Evolutionary conservation across 2,329 filamentous ascomycete genomes (phyloP), one percentile per base, ranked within the genome.

Genomic region (Lithohypha guttulata): DNA sequence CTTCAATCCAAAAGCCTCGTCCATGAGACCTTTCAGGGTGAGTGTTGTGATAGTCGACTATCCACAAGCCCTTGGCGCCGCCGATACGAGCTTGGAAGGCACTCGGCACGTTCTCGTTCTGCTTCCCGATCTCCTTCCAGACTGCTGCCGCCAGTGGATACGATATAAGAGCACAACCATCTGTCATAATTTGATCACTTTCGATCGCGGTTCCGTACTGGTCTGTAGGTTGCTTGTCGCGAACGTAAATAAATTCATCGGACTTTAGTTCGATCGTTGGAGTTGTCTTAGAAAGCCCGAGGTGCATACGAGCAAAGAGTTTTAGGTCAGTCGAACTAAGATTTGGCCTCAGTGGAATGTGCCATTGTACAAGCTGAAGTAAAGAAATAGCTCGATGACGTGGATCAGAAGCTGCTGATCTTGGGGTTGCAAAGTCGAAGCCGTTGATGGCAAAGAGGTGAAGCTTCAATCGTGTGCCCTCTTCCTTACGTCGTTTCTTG

Each of bases 1-100:
- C 66, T 29, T 73, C 58, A 15, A 79, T 72, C 70, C 72, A 76
- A 7, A 64, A 55, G 2, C 56, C 54, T 15, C 59, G 51, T 9
- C 63, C 53, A 1, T 48, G 48, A 9, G 31, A 39, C n/a, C n/a
- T n/a, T 48, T 59, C 22, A 21, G 39, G 39, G 27, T 34, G 37
- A 9, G 9, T 26, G 23, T 40, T 53, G 14, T 34, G n/a, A 17
- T 41, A 32, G 39, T 69, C 70, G 1, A 75, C 60, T 54, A 73
- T 70, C 75, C 75, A 78, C 4, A 79, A 49, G 1, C 75, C 75
- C 54, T 79, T 79, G 0, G 71, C 70, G 1, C 75, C 73, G 13
- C 63, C 66, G 41, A 78, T 73, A 4, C 75, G 62, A 6, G 61
- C 73, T 55, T 79, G 75, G 18, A 74, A 70, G 2, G 59, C 64